Conservation (phyloP, 2,329 filamentous ascomycete genomes). For the Aspergillus amoenus region DNA sequence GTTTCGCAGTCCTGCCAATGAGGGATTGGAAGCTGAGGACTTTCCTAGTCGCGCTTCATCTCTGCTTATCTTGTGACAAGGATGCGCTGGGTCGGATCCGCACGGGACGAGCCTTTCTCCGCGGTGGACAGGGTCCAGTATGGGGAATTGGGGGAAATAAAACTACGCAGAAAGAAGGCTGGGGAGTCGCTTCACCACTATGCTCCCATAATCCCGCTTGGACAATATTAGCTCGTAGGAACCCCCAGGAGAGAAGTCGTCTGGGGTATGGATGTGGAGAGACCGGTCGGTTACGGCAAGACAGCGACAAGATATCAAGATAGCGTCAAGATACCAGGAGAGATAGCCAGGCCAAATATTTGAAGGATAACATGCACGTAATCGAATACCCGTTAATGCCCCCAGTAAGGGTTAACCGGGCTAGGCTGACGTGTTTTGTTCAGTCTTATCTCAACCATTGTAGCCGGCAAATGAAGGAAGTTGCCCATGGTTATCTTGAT, state of each 20-base stretch:
- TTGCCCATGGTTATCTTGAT: constrained; percentile 7
- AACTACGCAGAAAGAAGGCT: too few species aligned
- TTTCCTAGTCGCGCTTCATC: background rate
- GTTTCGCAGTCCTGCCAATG: background rate
- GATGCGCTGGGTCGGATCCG: background rate
- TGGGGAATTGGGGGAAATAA: too few species aligned
- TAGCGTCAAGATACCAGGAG: background rate
- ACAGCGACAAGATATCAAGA: background rate
- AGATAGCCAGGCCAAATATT: background rate
- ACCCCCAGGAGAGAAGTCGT: background rate
- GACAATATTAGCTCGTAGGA: background rate
- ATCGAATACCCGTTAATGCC: background rate
- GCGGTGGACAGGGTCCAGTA: background rate
- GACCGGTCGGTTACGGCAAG: background rate
- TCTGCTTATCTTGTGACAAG: background rate
- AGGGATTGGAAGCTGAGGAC: background rate
- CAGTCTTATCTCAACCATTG: constrained; percentile 8
- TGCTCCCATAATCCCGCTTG: too few species aligned
- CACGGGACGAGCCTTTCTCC: background rate
- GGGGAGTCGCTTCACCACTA: too few species aligned
- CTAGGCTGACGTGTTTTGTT: constrained; percentile 7
- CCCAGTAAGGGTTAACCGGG: background rate
- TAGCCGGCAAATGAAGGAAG: constrained; percentile 7
- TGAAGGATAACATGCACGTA: background rate
- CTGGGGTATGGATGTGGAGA: constrained; percentile 5